Conservation (phyloP, 2,329 filamentous ascomycete species). For the Venturia effusa region DNA sequence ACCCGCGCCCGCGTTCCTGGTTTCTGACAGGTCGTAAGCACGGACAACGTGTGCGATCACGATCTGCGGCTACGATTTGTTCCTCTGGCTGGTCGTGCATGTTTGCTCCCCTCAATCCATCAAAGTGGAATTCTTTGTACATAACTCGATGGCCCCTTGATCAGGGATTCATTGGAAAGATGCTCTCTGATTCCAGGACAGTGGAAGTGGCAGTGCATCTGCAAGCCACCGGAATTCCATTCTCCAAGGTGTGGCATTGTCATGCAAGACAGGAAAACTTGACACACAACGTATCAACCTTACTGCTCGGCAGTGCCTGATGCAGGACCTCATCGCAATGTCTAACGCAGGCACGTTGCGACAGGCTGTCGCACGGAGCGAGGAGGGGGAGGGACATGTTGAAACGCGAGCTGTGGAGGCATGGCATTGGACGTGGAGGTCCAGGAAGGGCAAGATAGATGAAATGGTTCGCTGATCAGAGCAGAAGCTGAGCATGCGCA, state of each 20-base stretch:
- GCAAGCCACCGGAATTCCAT: not conserved
- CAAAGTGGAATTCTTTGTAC: not conserved
- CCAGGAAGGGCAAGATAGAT: conserved; percentile 1
- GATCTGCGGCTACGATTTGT: not conserved
- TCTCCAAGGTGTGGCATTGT: not conserved
- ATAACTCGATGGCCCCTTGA: not conserved
- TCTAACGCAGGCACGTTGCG: not conserved
- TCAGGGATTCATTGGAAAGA: not conserved
- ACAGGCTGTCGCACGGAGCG: not conserved
- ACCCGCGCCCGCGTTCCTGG: not conserved
- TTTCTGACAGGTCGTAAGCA: conserved; percentile 1
- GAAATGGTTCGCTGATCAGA: not conserved
- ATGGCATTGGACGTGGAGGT: not conserved
- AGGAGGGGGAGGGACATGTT: not conserved
- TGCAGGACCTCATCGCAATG: not conserved
- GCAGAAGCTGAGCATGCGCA: not conserved
- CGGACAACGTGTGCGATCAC: not conserved
- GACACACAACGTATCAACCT: not conserved
- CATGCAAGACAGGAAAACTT: not conserved
- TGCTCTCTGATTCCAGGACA: not conserved
- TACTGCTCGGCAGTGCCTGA: not conserved
- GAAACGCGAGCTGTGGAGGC: not conserved
- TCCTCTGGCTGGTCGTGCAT: not conserved
- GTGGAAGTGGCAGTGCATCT: not conserved
- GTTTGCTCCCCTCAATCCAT: not conserved